Percentiles rank a stretch among this genome's conserved stretches.
Evolutionary conservation across 495 filamentous ascomycete genomes (phyloP).

Genomic region (Penicillium waksmanii): DNA sequence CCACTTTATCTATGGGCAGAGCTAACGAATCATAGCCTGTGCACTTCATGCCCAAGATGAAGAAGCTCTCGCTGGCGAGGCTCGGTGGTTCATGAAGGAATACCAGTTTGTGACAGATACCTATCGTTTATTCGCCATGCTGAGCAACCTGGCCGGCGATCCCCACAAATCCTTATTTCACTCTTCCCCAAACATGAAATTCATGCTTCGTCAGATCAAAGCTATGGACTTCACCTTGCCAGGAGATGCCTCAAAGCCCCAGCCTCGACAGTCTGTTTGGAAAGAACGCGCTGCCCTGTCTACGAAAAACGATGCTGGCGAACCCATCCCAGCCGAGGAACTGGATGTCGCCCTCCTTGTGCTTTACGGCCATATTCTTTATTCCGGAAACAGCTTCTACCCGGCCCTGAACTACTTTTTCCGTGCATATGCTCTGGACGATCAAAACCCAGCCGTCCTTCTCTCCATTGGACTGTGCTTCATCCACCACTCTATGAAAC

Average conservation of each 20-base stretch:
- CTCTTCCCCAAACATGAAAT: slow-evolving; percentile 74
- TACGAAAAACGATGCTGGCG: slow-evolving; percentile 50
- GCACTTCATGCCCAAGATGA: slow-evolving; percentile 80
- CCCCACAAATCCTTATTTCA: slow-evolving; percentile 54
- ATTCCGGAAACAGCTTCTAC: slow-evolving; percentile 74
- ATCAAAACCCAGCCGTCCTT: slow-evolving; percentile 73
- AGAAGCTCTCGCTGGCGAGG: slow-evolving; percentile 63
- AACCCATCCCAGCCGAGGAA: slow-evolving; percentile 51
- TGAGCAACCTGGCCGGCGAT: slow-evolving; percentile 65
- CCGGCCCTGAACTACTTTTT: slow-evolving; percentile 90
- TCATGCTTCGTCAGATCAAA: slow-evolving; percentile 86
- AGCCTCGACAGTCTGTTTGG: slow-evolving; percentile 39
- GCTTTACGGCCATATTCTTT: slow-evolving; percentile 87
- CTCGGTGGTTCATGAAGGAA: slow-evolving; percentile 84
- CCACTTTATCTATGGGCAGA: background rate
- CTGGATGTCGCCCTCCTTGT: slow-evolving; percentile 78
- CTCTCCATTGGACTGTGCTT: slow-evolving; percentile 72
- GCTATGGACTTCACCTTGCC: slow-evolving; percentile 72
- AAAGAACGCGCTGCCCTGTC: slow-evolving; percentile 55
- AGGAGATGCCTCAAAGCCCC: slow-evolving; percentile 30
- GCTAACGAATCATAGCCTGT: slow-evolving; percentile 59
- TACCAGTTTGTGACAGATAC: slow-evolving; percentile 83
- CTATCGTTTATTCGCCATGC: slow-evolving; percentile 76
- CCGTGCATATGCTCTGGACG: slow-evolving; percentile 79
- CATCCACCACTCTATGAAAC: slow-evolving; percentile 82